Evolutionary conservation across 441 rosid genomes (phyloP).

Genomic region (Populus hybrid): DNA sequence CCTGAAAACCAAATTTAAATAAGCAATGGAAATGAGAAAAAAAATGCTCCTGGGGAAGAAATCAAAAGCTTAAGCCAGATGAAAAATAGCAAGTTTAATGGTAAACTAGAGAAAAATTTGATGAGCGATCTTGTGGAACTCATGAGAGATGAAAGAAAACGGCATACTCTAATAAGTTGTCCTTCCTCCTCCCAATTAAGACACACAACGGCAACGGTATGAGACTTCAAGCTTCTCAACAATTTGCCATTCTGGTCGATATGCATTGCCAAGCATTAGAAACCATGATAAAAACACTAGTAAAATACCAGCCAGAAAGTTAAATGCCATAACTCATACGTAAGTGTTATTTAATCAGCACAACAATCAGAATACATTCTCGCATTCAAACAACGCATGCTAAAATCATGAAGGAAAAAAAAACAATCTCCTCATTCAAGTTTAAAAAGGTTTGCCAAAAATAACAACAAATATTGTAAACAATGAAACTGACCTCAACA

Average conservation of each 20-base stretch:
- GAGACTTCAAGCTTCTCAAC: slow-evolving; percentile 76
- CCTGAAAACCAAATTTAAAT: slow-evolving; percentile 39
- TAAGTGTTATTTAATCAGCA: background rate
- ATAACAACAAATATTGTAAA: background rate
- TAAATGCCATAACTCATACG: background rate
- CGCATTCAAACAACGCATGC: background rate
- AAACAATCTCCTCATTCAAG: background rate
- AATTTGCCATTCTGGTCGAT: slow-evolving; percentile 68
- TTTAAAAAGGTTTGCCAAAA: background rate
- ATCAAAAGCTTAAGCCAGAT: background rate
- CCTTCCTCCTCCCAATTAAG: slow-evolving; percentile 94
- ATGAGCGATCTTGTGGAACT: background rate
- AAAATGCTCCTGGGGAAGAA: background rate
- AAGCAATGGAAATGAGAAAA: slow-evolving; percentile 11
- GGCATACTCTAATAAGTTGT: slow-evolving; percentile 40
- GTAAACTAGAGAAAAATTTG: background rate
- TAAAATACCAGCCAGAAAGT: background rate
- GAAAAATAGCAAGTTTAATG: background rate
- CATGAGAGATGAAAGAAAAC: slow-evolving; percentile 1
- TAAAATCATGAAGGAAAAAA: background rate
- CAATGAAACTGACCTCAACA: slow-evolving; percentile 58
- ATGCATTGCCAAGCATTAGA: slow-evolving; percentile 13
- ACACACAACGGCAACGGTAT: slow-evolving; percentile 73
- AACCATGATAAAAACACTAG: background rate
- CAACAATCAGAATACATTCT: background rate